Percentiles rank a stretch among this genome's conserved stretches.
Evolutionary conservation across 73 alveolate genomes (phyloP).

Genomic region (Paramecium octaurelia): DNA sequence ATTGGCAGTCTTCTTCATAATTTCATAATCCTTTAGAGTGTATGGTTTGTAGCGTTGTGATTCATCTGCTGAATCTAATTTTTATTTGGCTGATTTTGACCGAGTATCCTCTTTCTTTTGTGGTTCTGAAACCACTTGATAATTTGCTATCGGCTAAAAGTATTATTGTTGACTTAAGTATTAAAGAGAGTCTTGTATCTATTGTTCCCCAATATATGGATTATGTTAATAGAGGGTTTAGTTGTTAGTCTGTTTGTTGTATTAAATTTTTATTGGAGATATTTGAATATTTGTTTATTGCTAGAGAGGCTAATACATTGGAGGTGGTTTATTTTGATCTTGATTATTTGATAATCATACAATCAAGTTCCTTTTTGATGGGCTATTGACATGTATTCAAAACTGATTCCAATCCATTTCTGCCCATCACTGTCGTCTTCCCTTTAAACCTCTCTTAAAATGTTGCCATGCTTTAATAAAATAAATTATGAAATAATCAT

Average conservation of each 20-base stretch:
- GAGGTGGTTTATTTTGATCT: neutral
- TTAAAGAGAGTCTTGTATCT: neutral
- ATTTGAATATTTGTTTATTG: neutral
- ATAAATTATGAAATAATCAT: neutral
- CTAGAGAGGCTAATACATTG: neutral
- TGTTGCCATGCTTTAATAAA: constrained; percentile 5
- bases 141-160: neutral
- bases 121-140: neutral
- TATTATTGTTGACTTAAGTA: neutral
- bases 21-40: constrained; percentile 89
- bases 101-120: neutral
- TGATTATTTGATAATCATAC: neutral
- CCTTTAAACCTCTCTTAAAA: constrained; percentile 45
- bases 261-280: neutral
- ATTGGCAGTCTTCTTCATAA: constrained; percentile 71
- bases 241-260: neutral
- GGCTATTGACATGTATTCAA: constrained; percentile 12
- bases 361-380: neutral
- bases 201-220: neutral
- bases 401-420: constrained; percentile 45
- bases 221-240: neutral
- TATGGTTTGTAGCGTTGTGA: constrained; percentile 76
- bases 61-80: neutral
- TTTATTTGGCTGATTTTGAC: constrained; percentile 13
- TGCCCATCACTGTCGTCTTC: constrained; percentile 46